These are phyloP conservation scores for Mucor piriformis DNA, from an alignment of 371 early-diverging fungal species.

Conservation along the genomic window DNA sequence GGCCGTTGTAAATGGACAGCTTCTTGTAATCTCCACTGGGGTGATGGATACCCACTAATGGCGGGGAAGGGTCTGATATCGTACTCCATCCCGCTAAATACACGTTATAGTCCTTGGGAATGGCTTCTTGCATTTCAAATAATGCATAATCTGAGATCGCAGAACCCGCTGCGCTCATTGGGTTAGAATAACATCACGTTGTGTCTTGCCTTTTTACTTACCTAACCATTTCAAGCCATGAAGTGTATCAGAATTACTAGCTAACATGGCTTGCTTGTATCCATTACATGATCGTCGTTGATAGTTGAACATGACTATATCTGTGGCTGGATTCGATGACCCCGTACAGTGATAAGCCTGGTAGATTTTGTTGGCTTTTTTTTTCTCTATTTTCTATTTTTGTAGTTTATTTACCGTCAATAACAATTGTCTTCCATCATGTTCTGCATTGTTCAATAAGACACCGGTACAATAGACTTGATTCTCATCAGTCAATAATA, in stretches of 20 bases:
- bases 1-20: slow-evolving; percentile 42
- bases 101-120: slow-evolving; percentile 51
- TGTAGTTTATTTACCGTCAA: slow-evolving; percentile 52
- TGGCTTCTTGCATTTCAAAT: slow-evolving; percentile 52
- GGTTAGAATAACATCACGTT: not conserved
- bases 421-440: slow-evolving; percentile 54
- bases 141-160: slow-evolving; percentile 42
- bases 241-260: slow-evolving; percentile 37
- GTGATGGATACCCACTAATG: slow-evolving; percentile 54
- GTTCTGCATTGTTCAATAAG: slow-evolving; percentile 47
- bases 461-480: slow-evolving; percentile 58
- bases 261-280: slow-evolving; percentile 5
- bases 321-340: slow-evolving; percentile 31
- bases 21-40: slow-evolving; percentile 56
- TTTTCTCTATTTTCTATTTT: too few species aligned
- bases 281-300: slow-evolving; percentile 38
- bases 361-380: too few species aligned
- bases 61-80: slow-evolving; percentile 14
- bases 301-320: slow-evolving; percentile 57
- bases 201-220: not conserved
- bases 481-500: slow-evolving; percentile 47
- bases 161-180: slow-evolving; percentile 13
- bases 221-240: slow-evolving; percentile 46
- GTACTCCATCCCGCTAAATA: slow-evolving; percentile 55
- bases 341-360: slow-evolving; percentile 54